Evolutionary conservation across 331 rosid genomes (phyloP).

Genomic region (Arachis monticola): DNA sequence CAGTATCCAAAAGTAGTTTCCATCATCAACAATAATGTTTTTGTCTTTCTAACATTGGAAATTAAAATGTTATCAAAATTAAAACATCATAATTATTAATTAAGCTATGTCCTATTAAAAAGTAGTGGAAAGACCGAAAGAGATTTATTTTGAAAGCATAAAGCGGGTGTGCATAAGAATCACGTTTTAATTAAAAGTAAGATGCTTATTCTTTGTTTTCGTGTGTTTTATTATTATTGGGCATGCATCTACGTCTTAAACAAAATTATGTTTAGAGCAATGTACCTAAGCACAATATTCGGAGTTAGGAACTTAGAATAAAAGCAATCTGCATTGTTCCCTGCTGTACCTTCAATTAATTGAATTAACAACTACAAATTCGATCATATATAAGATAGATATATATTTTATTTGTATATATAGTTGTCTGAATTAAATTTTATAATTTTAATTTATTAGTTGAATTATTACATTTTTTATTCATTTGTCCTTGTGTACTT

Average conservation of each 20-base stretch:
- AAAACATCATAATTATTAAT: too few species aligned
- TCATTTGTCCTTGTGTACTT: neutral
- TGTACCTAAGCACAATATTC: constrained; percentile 39
- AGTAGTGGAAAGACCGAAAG: too few species aligned
- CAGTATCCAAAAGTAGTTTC: too few species aligned
- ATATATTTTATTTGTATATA: neutral
- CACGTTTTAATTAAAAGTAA: constrained; percentile 28
- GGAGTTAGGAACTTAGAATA: constrained; percentile 29
- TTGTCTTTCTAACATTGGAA: too few species aligned
- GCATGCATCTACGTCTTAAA: constrained; percentile 22
- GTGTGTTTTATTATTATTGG: neutral
- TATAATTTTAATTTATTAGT: neutral
- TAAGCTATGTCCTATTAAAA: too few species aligned
- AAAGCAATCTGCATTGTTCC: neutral
- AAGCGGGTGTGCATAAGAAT: constrained; percentile 26
- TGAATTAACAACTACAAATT: constrained; percentile 2
- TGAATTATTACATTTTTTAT: neutral
- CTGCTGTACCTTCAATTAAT: neutral
- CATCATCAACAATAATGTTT: too few species aligned
- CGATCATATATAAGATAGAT: neutral
- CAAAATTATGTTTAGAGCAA: constrained; percentile 37
- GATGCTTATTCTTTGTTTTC: constrained; percentile 52
- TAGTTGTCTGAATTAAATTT: neutral
- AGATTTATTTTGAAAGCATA: constrained; percentile 35
- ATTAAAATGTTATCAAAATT: too few species aligned